A percentile compares a stretch with the other conserved stretches of the same genome.
phyloP scores from a whole-genome alignment of 805 yeast species.

The Barnettozyma populi region DNA sequence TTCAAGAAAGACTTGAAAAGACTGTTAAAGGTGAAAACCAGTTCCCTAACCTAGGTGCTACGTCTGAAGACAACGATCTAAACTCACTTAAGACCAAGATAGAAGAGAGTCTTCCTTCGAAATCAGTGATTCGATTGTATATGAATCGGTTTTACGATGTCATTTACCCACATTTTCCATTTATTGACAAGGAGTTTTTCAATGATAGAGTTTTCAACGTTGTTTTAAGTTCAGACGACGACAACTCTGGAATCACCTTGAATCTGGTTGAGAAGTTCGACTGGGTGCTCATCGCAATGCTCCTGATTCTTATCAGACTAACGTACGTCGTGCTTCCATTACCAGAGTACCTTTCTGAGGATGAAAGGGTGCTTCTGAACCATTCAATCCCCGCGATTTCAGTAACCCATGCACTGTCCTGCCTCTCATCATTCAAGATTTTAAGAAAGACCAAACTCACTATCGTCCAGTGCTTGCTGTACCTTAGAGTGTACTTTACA shows the following conservation, averaged over 20 bases:
- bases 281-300: slow-evolving; percentile 34
- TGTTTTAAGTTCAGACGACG: slow-evolving; percentile 31
- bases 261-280: slow-evolving; percentile 35
- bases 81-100: slow-evolving; percentile 30
- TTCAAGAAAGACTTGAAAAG: slow-evolving; percentile 17
- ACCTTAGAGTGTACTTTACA: slow-evolving; percentile 34
- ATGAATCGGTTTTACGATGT: slow-evolving; percentile 37
- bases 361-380: slow-evolving; percentile 23
- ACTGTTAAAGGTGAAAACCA: slow-evolving; percentile 6
- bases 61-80: slow-evolving; percentile 15
- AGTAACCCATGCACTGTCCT: slow-evolving; percentile 33
- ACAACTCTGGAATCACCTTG: slow-evolving; percentile 24
- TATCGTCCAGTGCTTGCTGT: slow-evolving; percentile 40
- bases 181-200: slow-evolving; percentile 35
- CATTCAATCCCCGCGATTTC: slow-evolving; percentile 37
- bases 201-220: slow-evolving; percentile 21
- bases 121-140: slow-evolving; percentile 35
- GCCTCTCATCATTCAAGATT: slow-evolving; percentile 37
- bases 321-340: slow-evolving; percentile 36
- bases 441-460: slow-evolving; percentile 34
- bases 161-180: slow-evolving; percentile 46
- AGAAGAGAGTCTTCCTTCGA: slow-evolving; percentile 33
- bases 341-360: slow-evolving; percentile 10
- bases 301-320: slow-evolving; percentile 38
- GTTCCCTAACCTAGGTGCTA: slow-evolving; percentile 14